Base-by-base conservation (phyloP, 2,329 filamentous ascomycete genomes). In the Xylariales sp. region DNA sequence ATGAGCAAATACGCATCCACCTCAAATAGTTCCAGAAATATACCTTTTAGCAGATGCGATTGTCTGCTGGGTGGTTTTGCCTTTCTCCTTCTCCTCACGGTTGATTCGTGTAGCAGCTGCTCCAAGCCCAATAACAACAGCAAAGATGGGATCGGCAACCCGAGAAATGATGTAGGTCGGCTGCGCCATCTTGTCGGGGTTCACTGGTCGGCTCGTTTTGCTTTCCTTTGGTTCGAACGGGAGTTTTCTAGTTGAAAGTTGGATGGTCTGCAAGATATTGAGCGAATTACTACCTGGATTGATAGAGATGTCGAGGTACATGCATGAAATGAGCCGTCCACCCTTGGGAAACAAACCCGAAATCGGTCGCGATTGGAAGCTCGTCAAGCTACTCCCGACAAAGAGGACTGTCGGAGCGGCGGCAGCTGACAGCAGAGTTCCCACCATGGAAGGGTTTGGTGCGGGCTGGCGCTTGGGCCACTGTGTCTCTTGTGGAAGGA, bases 81-180 rank as follows among this genome's bases (percentile, higher is more conserved):
- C 76, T 57, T 77, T 76, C 35, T 70, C 71, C 55, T 74, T 74
- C 47, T 76, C 73, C 50, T 81, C 76, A 25, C 76, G 74, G 46
- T 72, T 78, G 62, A 81, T 78, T 44, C 76, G 68, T 29, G 69
- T 70, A 8, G 61, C 70, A 18, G 76, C 74, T 2, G 76, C 76
- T 17, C 68, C 67, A 19, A 78, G 48, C 14, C 76, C 76, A 37
- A 80, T 78, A 40, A 70, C 53, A 12, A 80, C 50, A 27, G 74
- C 76, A 37, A 81, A 81, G 24, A 81, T 67, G 14, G 76, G 76
- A 45, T 81, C 76, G 14, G 69, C 74, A 6, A 69, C 65, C 50
- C 67, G 65, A n/a, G 76, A 78, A 40, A 81, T 77, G 44, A 81
- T 78, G 53, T 78, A 80, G 3, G 72, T 69, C 5, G 74, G 72